These are phyloP conservation scores for Colletotrichum scovillei DNA, from an alignment of 2,329 filamentous ascomycete genomes.

Conservation along the genomic window DNA sequence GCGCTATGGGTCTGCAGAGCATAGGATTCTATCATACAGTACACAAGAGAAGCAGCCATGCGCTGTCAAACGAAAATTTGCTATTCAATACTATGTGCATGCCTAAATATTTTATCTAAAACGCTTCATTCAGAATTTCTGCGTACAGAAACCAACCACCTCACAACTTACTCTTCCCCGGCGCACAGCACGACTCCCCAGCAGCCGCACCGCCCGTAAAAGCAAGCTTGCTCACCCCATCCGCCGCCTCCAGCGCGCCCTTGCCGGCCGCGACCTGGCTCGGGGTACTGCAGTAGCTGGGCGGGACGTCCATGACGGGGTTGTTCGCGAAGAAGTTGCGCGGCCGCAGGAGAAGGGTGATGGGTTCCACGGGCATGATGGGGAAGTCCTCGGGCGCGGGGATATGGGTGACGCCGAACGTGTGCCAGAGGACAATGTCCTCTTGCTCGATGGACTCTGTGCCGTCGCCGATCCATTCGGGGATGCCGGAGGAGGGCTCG, in stretches of 20 bases:
- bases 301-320: constrained; percentile 83
- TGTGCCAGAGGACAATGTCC: constrained; percentile 93
- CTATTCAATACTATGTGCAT: no score
- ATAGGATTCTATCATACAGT: no score
- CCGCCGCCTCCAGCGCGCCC: constrained; percentile 57
- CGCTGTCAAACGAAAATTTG: no score
- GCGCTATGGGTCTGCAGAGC: no score
- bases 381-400: constrained; percentile 92
- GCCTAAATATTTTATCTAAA: no score
- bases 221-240: constrained; percentile 59
- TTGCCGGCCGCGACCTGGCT: constrained; percentile 68
- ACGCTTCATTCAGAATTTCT: no score
- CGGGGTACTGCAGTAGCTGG: constrained; percentile 78
- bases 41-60: no score
- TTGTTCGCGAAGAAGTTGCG: constrained; percentile 86
- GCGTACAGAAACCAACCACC: not conserved
- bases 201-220: constrained; percentile 34
- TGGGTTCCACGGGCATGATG: constrained; percentile 89
- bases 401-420: constrained; percentile 91
- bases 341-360: constrained; percentile 82
- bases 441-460: constrained; percentile 77
- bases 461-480: constrained; percentile 81
- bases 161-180: constrained; percentile 31
- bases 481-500: constrained; percentile 78
- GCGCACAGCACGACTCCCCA: constrained; percentile 17